Conservation (phyloP, 1,284 basidiomycete genomes). For the Takashimella tepidaria region DNA sequence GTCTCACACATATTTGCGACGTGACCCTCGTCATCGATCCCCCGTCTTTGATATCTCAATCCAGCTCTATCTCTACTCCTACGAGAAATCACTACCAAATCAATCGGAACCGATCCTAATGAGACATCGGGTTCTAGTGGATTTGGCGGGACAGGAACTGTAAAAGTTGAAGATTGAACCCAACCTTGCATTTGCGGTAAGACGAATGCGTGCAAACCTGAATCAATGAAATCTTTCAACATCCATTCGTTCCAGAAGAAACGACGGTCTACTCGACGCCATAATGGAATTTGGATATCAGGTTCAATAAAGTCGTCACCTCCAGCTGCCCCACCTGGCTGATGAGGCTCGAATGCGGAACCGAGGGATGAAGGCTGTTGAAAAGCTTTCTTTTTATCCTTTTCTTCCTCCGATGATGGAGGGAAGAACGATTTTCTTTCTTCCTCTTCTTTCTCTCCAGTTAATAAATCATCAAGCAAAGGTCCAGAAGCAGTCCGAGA, state of each 20-base stretch:
- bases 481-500: conserved; percentile 18
- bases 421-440: conserved; percentile 18
- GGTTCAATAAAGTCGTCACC: conserved; percentile 47
- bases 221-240: conserved; percentile 41
- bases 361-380: not conserved
- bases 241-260: conserved; percentile 55
- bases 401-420: not conserved
- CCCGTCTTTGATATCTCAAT: conserved; percentile 53
- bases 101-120: conserved; percentile 39
- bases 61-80: conserved; percentile 53
- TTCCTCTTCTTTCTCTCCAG: conserved; percentile 8
- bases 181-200: conserved; percentile 87
- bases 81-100: conserved; percentile 52
- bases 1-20: conserved; percentile 57
- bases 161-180: conserved; percentile 65
- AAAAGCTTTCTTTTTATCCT: not conserved
- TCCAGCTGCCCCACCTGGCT: no score
- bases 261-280: conserved; percentile 50
- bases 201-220: conserved; percentile 66
- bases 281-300: conserved; percentile 49
- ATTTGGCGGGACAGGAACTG: conserved; percentile 52
- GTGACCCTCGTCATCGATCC: conserved; percentile 52
- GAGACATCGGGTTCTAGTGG: conserved; percentile 14
- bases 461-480: conserved; percentile 26
- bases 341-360: not conserved